Conservation (phyloP, 192 early-diverging fungal genomes). For the Martensiomyces pterosporus region DNA sequence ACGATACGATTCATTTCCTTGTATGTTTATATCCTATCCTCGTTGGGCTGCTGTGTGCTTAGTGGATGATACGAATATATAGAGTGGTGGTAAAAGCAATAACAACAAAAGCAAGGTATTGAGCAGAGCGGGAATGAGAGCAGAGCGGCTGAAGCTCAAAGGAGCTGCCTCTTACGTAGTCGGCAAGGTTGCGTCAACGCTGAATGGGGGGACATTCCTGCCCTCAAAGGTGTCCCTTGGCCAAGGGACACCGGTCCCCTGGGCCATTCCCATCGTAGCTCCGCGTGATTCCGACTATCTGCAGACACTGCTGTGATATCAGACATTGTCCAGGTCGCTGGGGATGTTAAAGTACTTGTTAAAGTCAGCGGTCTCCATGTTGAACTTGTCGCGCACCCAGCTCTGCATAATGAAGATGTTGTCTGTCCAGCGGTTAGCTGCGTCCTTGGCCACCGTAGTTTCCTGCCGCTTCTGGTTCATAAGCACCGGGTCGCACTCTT, state of each 20-base stretch:
- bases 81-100: not conserved
- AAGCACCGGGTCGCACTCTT: slow-evolving; percentile 73
- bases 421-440: slow-evolving; percentile 86
- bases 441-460: slow-evolving; percentile 57
- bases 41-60: no score
- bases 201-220: no score
- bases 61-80: not conserved
- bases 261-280: no score
- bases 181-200: no score
- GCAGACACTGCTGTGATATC: no score
- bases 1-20: slow-evolving; percentile 37
- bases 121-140: no score
- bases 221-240: no score
- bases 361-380: slow-evolving; percentile 61
- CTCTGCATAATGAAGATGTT: slow-evolving; percentile 82
- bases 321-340: slow-evolving; percentile 68
- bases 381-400: slow-evolving; percentile 68
- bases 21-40: no score
- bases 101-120: not conserved
- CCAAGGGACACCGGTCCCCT: no score
- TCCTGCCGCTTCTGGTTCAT: slow-evolving; percentile 62
- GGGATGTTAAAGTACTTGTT: slow-evolving; percentile 62
- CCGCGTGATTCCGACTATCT: no score
- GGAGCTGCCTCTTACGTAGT: no score
- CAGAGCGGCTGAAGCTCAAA: no score